A percentile compares a stretch with the other conserved stretches of the same genome.
These are phyloP conservation scores for Pichia californica DNA, from an alignment of 805 yeast genomes.

Conservation along the genomic window DNA sequence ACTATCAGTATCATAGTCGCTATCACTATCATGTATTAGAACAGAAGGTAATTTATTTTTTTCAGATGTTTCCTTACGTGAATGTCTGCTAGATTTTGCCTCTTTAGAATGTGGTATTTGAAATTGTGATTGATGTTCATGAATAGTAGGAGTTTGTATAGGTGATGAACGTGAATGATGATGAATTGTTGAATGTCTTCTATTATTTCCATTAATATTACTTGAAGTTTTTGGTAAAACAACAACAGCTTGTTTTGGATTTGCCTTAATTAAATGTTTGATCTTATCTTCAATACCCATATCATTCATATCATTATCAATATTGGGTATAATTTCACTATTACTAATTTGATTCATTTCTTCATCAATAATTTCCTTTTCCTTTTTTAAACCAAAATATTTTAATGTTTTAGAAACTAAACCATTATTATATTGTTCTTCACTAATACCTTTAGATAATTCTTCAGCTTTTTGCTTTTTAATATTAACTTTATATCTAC, in stretches of 20 bases:
- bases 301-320: slow-evolving; percentile 6
- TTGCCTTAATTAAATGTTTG: slow-evolving; percentile 21
- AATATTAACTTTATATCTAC: slow-evolving; percentile 70
- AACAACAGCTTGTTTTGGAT: slow-evolving; percentile 18
- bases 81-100: too few species aligned
- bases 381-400: slow-evolving; percentile 22
- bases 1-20: neutral
- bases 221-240: slow-evolving; percentile 13
- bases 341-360: slow-evolving; percentile 18
- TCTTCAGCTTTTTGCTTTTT: slow-evolving; percentile 16
- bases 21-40: slow-evolving; percentile 5
- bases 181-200: too few species aligned
- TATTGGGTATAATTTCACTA: slow-evolving; percentile 19
- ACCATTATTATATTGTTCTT: slow-evolving; percentile 7
- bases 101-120: neutral
- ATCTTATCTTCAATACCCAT: slow-evolving; percentile 22
- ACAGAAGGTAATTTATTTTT: neutral
- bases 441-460: slow-evolving; percentile 1
- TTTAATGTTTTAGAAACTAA: slow-evolving; percentile 20
- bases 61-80: neutral
- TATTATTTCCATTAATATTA: too few species aligned
- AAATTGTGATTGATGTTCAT: neutral
- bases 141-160: too few species aligned
- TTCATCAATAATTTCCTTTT: slow-evolving; percentile 14
- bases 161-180: too few species aligned